A percentile compares a stretch with the other conserved stretches of the same genome.
These are phyloP conservation scores for Plasmodium chabaudi DNA, from an alignment of 169 alveolate genomes.

Conservation along the genomic window DNA sequence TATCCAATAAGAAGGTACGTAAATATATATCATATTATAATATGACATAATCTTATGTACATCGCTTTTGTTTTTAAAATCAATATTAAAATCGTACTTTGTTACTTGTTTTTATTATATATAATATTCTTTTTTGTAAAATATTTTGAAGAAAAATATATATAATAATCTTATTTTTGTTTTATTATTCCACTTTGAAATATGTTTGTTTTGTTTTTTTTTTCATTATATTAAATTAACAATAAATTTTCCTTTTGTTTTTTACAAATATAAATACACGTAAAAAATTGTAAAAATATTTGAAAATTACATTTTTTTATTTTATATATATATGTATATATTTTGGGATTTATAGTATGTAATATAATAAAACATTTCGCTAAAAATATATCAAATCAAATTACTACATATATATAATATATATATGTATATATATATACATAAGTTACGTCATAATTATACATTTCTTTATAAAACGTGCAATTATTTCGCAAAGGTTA, in stretches of 20 bases:
- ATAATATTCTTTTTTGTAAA: neutral
- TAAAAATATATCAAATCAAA: no score
- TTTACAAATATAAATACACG: neutral
- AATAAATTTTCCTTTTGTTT: neutral
- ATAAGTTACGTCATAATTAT: neutral
- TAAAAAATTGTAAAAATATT: neutral
- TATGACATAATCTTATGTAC: neutral
- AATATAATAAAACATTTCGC: no score
- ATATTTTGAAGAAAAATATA: neutral
- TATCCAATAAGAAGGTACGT: neutral
- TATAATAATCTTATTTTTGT: neutral
- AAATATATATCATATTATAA: slow-evolving; percentile 1
- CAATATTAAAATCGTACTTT: neutral
- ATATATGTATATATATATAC: neutral
- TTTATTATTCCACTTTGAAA: neutral
- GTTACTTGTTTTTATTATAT: neutral
- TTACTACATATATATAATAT: no score
- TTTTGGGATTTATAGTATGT: neutral
- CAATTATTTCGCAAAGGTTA: slow-evolving; percentile 4
- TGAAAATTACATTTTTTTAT: neutral
- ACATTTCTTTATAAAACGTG: neutral
- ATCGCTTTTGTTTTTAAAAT: neutral
- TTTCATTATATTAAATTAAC: neutral
- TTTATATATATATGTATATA: neutral
- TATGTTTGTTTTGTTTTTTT: neutral